Evolutionary conservation across 169 alveolate species (phyloP).

Genomic region (Eimeria tenella): DNA sequence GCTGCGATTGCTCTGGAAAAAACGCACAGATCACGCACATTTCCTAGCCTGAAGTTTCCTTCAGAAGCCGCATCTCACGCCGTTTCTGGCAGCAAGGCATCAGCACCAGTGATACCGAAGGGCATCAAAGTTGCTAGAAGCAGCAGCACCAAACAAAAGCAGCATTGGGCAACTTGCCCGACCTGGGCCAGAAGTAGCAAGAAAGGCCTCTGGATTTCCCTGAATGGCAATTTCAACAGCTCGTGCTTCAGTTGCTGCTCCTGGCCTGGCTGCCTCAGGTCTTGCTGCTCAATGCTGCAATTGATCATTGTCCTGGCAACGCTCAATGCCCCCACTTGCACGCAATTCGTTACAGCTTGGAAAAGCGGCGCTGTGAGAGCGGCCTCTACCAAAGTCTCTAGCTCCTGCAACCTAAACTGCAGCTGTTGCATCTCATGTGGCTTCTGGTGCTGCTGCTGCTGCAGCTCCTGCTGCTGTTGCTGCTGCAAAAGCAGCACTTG

Average conservation of each 20-base stretch:
- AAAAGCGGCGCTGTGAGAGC: slow-evolving; percentile 50
- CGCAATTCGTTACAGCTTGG: slow-evolving; percentile 27
- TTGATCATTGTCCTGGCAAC: slow-evolving; percentile 49
- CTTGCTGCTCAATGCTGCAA: slow-evolving; percentile 44
- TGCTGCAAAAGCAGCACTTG: slow-evolving; percentile 33
- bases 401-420: slow-evolving; percentile 14
- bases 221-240: slow-evolving; percentile 33
- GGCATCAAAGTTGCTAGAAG: background rate
- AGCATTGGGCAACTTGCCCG: background rate
- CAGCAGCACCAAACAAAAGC: slow-evolving; percentile 5
- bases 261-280: slow-evolving; percentile 5
- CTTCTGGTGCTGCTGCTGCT: slow-evolving; percentile 11
- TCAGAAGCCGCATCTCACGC: background rate
- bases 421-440: slow-evolving; percentile 31
- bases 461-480: slow-evolving; percentile 20
- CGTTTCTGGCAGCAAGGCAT: background rate
- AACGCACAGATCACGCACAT: background rate
- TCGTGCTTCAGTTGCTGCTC: slow-evolving; percentile 15
- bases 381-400: slow-evolving; percentile 38
- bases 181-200: slow-evolving; percentile 50
- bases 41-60: background rate
- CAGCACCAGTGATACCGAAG: background rate
- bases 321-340: slow-evolving; percentile 58
- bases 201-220: slow-evolving; percentile 52
- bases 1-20: slow-evolving; percentile 50